Percentiles rank a stretch among this genome's conserved stretches.
Conservation (phyloP, 805 yeast genomes). For the Saccharomycopsis sp. region DNA sequence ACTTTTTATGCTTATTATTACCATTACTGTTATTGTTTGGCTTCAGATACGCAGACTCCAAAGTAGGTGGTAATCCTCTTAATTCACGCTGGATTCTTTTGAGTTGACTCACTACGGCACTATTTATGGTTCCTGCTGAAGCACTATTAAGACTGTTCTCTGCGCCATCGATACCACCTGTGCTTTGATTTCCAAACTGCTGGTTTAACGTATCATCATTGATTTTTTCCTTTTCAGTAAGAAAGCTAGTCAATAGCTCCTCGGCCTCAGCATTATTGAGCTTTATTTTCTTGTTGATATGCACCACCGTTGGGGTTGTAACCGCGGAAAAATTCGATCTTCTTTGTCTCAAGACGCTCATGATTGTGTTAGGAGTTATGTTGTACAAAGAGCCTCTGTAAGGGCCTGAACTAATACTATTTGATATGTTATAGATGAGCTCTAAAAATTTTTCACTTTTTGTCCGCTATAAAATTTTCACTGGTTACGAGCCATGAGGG, state of each 20-base stretch:
- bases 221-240: conserved; percentile 41
- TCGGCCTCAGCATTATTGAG: conserved; percentile 15
- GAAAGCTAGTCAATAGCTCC: conserved; percentile 25
- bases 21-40: conserved; percentile 27
- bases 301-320: conserved; percentile 41
- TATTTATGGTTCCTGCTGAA: conserved; percentile 25
- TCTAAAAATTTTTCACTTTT: no score
- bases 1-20: conserved; percentile 28
- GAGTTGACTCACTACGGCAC: conserved; percentile 52
- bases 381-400: no score
- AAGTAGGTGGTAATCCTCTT: conserved; percentile 68
- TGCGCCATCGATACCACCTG: conserved; percentile 17
- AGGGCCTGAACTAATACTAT: no score
- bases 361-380: no score
- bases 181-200: conserved; percentile 21
- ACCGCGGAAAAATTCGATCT: conserved; percentile 39
- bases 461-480: background rate
- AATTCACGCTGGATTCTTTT: conserved; percentile 70
- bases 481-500: background rate
- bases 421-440: background rate
- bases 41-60: conserved; percentile 20
- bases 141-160: conserved; percentile 22
- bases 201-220: conserved; percentile 36
- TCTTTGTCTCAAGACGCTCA: conserved; percentile 35
- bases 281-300: conserved; percentile 22